phyloP scores from a whole-genome alignment of 164 flowering plant species.

The Santalum album region DNA sequence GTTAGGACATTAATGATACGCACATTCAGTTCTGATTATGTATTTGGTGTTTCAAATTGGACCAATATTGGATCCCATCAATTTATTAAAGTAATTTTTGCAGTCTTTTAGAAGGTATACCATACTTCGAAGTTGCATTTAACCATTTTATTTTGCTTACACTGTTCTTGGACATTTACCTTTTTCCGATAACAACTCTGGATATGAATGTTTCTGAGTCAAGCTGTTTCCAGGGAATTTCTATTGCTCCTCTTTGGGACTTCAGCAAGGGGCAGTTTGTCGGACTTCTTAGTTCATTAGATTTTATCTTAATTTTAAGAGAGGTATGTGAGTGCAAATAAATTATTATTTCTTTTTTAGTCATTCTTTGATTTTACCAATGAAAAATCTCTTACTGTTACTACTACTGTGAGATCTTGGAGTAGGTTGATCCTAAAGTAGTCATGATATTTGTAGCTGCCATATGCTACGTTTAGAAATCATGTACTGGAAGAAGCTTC shows the following conservation, averaged over 20 bases:
- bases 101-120: background rate
- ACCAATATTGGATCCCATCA: background rate
- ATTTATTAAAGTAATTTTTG: background rate
- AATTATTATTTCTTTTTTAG: background rate
- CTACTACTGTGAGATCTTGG: no score
- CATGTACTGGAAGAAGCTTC: no score
- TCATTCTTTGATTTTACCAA: constrained; percentile 1
- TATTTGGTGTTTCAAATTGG: background rate
- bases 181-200: constrained; percentile 13
- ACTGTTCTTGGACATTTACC: constrained; percentile 5
- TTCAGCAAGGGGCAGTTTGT: constrained; percentile 64
- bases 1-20: background rate
- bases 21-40: background rate
- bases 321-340: constrained; percentile 45
- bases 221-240: constrained; percentile 60
- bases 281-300: constrained; percentile 79
- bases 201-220: constrained; percentile 18
- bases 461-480: no score
- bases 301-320: constrained; percentile 77
- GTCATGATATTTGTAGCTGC: no score
- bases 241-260: constrained; percentile 91
- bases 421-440: no score
- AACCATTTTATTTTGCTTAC: background rate
- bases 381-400: no score
- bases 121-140: background rate